Conservation (phyloP, 768 basidiomycete genomes). For the Trametes sanguinea region DNA sequence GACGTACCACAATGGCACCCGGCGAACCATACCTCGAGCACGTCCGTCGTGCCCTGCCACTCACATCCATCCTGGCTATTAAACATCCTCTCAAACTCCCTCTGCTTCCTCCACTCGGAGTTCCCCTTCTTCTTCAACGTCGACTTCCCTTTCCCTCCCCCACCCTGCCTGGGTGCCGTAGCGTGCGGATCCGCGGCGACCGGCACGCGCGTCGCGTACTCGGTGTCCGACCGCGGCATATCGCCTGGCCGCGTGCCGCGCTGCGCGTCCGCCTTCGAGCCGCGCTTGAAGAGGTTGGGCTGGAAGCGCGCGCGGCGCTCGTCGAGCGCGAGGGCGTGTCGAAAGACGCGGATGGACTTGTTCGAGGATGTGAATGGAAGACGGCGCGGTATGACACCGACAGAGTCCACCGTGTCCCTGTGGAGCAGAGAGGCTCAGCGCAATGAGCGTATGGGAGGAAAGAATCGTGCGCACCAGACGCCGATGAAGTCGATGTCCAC, state of each 20-base stretch:
- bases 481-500: constrained; percentile 75
- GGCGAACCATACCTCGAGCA: constrained; percentile 81
- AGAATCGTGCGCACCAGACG: constrained; percentile 52
- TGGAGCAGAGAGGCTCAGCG: not conserved
- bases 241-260: constrained; percentile 54
- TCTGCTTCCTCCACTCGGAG: constrained; percentile 20
- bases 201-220: constrained; percentile 13
- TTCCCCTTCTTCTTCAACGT: not conserved
- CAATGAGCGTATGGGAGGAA: too few relatives aligned
- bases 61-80: constrained; percentile 34
- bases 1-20: constrained; percentile 69
- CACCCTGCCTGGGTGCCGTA: not conserved
- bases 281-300: constrained; percentile 28
- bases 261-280: constrained; percentile 38
- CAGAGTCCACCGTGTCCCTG: constrained; percentile 76
- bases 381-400: constrained; percentile 61
- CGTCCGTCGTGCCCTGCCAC: constrained; percentile 46
- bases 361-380: constrained; percentile 70
- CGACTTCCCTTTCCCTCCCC: not conserved
- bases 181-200: constrained; percentile 7
- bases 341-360: constrained; percentile 60
- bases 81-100: constrained; percentile 43
- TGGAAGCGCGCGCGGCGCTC: constrained; percentile 65
- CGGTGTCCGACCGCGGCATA: constrained; percentile 39
- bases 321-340: constrained; percentile 72